A percentile compares a stretch with the other conserved stretches of the same genome.
Conservation (phyloP, 2,329 filamentous ascomycete genomes). For the Diplocarpon rosae region DNA sequence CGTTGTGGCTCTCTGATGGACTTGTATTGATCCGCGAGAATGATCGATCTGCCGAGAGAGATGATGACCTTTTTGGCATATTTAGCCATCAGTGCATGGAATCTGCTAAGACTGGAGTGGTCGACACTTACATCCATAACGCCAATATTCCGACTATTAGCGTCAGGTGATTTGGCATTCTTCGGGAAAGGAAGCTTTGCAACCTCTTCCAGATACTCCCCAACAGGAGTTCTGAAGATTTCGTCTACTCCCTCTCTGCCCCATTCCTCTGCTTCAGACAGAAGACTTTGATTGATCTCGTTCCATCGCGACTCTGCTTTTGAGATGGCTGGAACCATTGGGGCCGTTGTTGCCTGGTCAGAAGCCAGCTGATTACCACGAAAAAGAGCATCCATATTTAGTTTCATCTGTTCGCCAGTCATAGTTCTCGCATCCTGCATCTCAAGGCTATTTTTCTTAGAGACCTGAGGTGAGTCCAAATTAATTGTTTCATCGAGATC, state of each 20-base stretch:
- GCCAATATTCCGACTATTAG: constrained; percentile 1
- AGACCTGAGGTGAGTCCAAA: neutral
- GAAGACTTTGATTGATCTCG: constrained; percentile 7
- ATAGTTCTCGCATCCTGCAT: neutral
- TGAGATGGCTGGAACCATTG: neutral
- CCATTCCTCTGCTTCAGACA: constrained; percentile 11
- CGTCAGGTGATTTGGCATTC: neutral
- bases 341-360: neutral
- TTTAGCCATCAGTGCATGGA: neutral
- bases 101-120: neutral
- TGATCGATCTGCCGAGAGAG: constrained; percentile 5
- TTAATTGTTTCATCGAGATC: neutral
- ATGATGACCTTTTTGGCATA: constrained; percentile 3
- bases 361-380: neutral
- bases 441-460: neutral
- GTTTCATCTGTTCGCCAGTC: neutral
- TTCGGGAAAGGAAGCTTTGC: constrained; percentile 6
- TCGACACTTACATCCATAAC: constrained; percentile 10
- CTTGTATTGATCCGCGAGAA: neutral
- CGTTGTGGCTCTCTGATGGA: neutral
- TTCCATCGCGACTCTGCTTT: constrained; percentile 3
- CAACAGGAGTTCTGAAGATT: constrained; percentile 10
- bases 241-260: constrained; percentile 6
- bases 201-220: constrained; percentile 10
- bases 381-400: neutral